These are phyloP conservation scores for Xylaria telfairii DNA, from an alignment of 495 filamentous ascomycete species.

Conservation along the genomic window DNA sequence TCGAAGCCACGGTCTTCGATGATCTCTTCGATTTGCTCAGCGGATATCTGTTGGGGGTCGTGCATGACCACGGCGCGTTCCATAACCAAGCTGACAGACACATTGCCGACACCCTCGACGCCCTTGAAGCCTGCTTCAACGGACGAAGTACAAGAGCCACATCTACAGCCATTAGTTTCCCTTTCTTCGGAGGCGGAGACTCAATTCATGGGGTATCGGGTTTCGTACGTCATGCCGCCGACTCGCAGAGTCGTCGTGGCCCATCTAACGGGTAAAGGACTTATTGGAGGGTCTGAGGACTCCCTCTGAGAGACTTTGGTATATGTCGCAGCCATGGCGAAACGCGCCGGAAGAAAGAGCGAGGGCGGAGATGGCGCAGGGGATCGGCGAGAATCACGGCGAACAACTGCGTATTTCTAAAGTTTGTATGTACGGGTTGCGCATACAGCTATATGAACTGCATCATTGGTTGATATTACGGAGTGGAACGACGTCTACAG, in stretches of 20 bases:
- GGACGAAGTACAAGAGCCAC: constrained; percentile 87
- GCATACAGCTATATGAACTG: constrained; percentile 5
- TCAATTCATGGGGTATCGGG: not conserved
- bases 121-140: constrained; percentile 84
- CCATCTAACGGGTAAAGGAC: constrained; percentile 62
- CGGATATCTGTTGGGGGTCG: constrained; percentile 74
- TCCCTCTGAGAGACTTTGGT: constrained; percentile 53
- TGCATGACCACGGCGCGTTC: constrained; percentile 90
- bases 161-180: constrained; percentile 46
- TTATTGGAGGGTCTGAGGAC: constrained; percentile 32
- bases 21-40: constrained; percentile 77
- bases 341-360: constrained; percentile 28
- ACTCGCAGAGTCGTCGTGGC: constrained; percentile 91
- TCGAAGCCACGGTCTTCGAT: constrained; percentile 97
- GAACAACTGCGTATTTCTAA: not conserved
- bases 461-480: constrained; percentile 16
- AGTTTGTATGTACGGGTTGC: not conserved
- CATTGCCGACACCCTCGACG: constrained; percentile 77
- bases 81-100: constrained; percentile 91
- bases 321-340: constrained; percentile 55
- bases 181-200: not conserved
- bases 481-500: not conserved
- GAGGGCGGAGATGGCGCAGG: constrained; percentile 7
- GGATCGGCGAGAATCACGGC: not conserved
- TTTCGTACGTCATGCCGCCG: constrained; percentile 83